A percentile compares a stretch with the other conserved stretches of the same genome.
Evolutionary conservation across 495 filamentous ascomycete species (phyloP).

Genomic region (Pseudevernia furfuracea): DNA sequence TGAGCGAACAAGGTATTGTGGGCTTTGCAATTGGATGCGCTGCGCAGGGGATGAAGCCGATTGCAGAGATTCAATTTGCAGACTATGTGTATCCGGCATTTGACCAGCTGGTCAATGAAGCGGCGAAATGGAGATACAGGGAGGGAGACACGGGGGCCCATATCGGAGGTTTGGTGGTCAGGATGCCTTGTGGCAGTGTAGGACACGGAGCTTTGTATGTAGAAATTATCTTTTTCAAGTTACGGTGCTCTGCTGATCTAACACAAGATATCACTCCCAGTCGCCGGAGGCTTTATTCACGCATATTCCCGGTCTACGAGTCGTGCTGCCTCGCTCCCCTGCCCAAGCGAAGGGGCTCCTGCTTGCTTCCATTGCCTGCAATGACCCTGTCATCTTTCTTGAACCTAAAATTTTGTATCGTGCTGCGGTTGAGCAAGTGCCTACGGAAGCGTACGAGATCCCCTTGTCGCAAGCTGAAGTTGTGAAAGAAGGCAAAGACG

Average conservation of each 20-base stretch:
- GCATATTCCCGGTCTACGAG: slow-evolving; percentile 81
- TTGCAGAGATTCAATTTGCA: slow-evolving; percentile 97
- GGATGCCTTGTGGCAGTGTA: slow-evolving; percentile 92
- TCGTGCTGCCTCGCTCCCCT: slow-evolving; percentile 85
- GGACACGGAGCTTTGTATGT: slow-evolving; percentile 86
- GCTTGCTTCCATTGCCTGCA: slow-evolving; percentile 63
- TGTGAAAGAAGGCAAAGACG: slow-evolving; percentile 70
- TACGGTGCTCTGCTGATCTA: slow-evolving; percentile 19
- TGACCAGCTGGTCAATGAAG: slow-evolving; percentile 96
- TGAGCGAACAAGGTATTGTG: slow-evolving; percentile 90
- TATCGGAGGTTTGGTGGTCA: slow-evolving; percentile 72
- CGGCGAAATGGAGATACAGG: slow-evolving; percentile 84
- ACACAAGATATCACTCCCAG: slow-evolving; percentile 75
- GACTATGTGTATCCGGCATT: slow-evolving; percentile 97
- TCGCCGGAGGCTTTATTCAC: slow-evolving; percentile 89
- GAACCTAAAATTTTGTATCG: slow-evolving; percentile 95
- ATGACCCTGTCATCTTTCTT: slow-evolving; percentile 92
- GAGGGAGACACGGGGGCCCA: slow-evolving; percentile 64
- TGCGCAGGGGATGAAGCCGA: slow-evolving; percentile 82
- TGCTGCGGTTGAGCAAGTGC: slow-evolving; percentile 92
- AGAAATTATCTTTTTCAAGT: neutral
- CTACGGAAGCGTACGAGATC: slow-evolving; percentile 69
- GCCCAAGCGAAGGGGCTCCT: slow-evolving; percentile 88
- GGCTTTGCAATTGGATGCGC: slow-evolving; percentile 90
- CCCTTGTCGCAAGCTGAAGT: slow-evolving; percentile 86